Conservation (phyloP, 768 basidiomycete species). For the Multifurca ochricompacta region DNA sequence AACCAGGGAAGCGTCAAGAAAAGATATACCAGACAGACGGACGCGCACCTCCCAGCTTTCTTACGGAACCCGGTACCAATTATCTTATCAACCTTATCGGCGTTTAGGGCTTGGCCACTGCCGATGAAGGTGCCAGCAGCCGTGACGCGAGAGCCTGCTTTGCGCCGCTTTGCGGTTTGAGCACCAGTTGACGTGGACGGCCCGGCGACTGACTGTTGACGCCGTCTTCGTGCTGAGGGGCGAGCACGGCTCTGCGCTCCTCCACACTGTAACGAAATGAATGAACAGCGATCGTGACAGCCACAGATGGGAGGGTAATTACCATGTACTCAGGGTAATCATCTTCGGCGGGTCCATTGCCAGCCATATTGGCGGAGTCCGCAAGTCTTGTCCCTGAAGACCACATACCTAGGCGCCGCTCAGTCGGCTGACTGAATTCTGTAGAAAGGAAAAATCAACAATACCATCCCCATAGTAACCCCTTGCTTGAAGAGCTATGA, state of each 20-base stretch:
- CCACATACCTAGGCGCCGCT: slow-evolving; percentile 56
- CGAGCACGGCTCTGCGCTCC: slow-evolving; percentile 63
- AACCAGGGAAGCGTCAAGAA: not conserved
- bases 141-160: slow-evolving; percentile 62
- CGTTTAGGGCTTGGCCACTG: slow-evolving; percentile 42
- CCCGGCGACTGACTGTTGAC: slow-evolving; percentile 34
- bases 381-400: slow-evolving; percentile 65
- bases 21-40: not conserved
- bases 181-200: slow-evolving; percentile 52
- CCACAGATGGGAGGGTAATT: slow-evolving; percentile 12
- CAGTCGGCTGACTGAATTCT: not conserved
- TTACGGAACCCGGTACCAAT: slow-evolving; percentile 63
- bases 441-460: not conserved
- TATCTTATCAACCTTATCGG: slow-evolving; percentile 32
- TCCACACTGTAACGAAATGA: slow-evolving; percentile 51
- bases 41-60: slow-evolving; percentile 53
- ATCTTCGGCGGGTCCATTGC: slow-evolving; percentile 42
- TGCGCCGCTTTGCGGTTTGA: slow-evolving; percentile 60
- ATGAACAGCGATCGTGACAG: not conserved
- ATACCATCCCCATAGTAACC: slow-evolving; percentile 82
- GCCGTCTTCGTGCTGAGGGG: slow-evolving; percentile 41
- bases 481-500: slow-evolving; percentile 57
- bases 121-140: slow-evolving; percentile 54
- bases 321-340: slow-evolving; percentile 79
- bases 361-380: slow-evolving; percentile 50